Percentiles rank a stretch among this genome's conserved stretches.
Evolutionary conservation across 192 early-diverging fungal species (phyloP).

Genomic region (Dispira parvispora): DNA sequence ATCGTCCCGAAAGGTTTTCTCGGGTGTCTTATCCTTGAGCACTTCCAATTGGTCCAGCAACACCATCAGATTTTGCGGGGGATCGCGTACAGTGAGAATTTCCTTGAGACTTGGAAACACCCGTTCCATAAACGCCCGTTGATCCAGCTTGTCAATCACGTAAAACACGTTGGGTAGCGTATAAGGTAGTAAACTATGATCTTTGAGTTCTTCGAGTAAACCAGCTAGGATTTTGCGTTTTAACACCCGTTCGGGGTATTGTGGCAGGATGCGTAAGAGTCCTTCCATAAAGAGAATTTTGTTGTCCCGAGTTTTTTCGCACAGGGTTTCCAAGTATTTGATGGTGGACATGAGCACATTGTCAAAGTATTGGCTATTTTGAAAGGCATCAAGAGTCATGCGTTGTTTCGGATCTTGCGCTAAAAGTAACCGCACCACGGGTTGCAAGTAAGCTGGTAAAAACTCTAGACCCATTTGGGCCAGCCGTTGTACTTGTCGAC

Average conservation of each 20-base stretch:
- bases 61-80: conserved; percentile 48
- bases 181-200: conserved; percentile 49
- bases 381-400: conserved; percentile 43
- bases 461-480: conserved; percentile 17
- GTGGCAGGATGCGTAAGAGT: conserved; percentile 43
- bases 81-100: conserved; percentile 37
- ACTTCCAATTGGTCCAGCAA: conserved; percentile 46
- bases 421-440: conserved; percentile 35
- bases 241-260: conserved; percentile 51
- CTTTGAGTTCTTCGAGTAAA: conserved; percentile 55
- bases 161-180: conserved; percentile 61
- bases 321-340: conserved; percentile 59
- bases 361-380: conserved; percentile 56
- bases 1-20: conserved; percentile 32
- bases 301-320: conserved; percentile 58
- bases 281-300: conserved; percentile 69
- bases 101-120: conserved; percentile 47
- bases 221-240: conserved; percentile 56
- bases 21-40: conserved; percentile 43
- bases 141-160: conserved; percentile 40
- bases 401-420: conserved; percentile 32
- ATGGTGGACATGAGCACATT: conserved; percentile 61
- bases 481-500: conserved; percentile 31
- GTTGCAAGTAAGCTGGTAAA: conserved; percentile 31
- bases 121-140: conserved; percentile 39